Evolutionary conservation across 1,284 basidiomycete species (phyloP).

Genomic region (Boletus chippewaensis): DNA sequence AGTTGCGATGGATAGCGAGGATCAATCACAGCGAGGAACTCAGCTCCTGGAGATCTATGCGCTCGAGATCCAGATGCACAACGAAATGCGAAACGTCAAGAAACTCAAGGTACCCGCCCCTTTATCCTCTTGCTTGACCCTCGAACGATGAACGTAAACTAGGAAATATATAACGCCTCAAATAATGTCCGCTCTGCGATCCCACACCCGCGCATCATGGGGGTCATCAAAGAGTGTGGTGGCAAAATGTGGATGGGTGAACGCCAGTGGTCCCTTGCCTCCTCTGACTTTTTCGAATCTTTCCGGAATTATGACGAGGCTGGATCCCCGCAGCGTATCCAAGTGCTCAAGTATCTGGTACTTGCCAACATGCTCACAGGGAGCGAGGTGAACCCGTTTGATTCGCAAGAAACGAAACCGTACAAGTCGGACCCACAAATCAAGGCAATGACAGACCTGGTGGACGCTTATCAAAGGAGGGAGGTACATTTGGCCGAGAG

Average conservation of each 20-base stretch:
- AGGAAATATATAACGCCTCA: conserved; percentile 97
- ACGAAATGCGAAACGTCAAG: conserved; percentile 90
- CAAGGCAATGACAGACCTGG: conserved; percentile 95
- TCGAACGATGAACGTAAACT: conserved; percentile 4
- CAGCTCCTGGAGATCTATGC: conserved; percentile 97
- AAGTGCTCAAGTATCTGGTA: conserved; percentile 97
- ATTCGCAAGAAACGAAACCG: conserved; percentile 99
- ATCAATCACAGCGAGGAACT: conserved; percentile 85
- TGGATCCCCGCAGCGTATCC: conserved; percentile 92
- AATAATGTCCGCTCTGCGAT: conserved; percentile 93
- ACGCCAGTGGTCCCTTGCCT: conserved; percentile 96
- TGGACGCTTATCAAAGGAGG: conserved; percentile 91
- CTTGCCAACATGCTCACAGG: conserved; percentile 98
- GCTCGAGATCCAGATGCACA: conserved; percentile 99
- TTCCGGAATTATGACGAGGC: conserved; percentile 99
- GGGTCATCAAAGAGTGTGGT: conserved; percentile 97
- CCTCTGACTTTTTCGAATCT: conserved; percentile 97
- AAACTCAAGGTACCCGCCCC: conserved; percentile 74
- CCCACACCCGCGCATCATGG: conserved; percentile 97
- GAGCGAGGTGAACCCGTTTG: conserved; percentile 98
- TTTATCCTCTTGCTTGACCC: neutral
- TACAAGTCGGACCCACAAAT: conserved; percentile 98
- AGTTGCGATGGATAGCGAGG: conserved; percentile 59
- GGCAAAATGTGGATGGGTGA: conserved; percentile 99
- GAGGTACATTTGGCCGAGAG: conserved; percentile 96